Conservation (phyloP, 1,284 basidiomycete species). For the Cystobasidium pallidum region DNA sequence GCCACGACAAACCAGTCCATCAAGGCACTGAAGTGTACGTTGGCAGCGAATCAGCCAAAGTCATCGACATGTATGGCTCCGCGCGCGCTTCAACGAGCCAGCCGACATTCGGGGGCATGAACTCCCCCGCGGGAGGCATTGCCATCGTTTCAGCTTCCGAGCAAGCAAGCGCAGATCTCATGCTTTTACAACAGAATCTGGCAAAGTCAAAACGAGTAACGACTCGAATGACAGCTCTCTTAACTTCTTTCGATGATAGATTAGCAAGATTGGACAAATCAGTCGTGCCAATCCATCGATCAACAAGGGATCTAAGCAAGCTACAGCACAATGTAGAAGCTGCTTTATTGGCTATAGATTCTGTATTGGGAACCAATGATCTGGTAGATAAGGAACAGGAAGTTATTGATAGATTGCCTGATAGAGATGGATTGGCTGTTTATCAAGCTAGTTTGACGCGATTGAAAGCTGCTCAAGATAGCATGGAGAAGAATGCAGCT, state of each 20-base stretch:
- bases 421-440: conserved; percentile 30
- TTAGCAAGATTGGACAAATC: conserved; percentile 51
- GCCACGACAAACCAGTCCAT: no score
- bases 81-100: conserved; percentile 19
- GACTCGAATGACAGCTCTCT: conserved; percentile 56
- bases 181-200: conserved; percentile 57
- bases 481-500: conserved; percentile 26
- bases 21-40: no score
- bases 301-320: conserved; percentile 38
- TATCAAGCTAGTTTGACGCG: conserved; percentile 44
- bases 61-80: conserved; percentile 7
- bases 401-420: conserved; percentile 45
- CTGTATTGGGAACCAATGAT: conserved; percentile 51
- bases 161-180: conserved; percentile 56
- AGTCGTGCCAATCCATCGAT: conserved; percentile 51
- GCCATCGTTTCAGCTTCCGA: conserved; percentile 19
- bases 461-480: conserved; percentile 38
- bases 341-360: conserved; percentile 52
- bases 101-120: conserved; percentile 21
- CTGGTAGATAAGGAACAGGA: conserved; percentile 51
- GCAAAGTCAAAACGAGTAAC: conserved; percentile 56
- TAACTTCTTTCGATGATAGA: conserved; percentile 58
- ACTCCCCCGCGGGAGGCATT: conserved; percentile 10
- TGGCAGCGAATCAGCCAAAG: neutral
- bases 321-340: conserved; percentile 48